Conservation (phyloP, 352 stramenopile genomes). For the Phytophthora pinifolia region DNA sequence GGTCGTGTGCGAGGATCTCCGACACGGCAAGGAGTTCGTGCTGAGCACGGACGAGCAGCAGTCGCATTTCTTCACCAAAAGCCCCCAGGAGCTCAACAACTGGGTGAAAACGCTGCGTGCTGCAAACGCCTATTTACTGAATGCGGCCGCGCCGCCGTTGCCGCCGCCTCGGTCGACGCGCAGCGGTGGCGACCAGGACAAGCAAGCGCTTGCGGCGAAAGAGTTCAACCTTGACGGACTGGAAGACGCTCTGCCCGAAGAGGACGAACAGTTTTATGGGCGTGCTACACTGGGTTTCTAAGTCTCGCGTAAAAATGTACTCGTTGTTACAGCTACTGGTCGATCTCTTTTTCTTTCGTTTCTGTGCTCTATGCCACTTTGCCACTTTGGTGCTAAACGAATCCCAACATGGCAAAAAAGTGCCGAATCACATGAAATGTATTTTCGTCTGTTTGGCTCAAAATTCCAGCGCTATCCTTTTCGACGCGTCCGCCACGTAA, state of each 20-base stretch:
- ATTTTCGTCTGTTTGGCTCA: slow-evolving; percentile 11
- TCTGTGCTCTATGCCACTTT: neutral
- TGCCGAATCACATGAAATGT: slow-evolving; percentile 27
- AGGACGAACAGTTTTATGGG: slow-evolving; percentile 83
- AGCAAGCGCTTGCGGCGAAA: slow-evolving; percentile 21
- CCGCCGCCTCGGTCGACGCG: slow-evolving; percentile 29
- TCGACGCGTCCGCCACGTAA: too few relatives aligned
- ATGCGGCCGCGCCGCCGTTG: slow-evolving; percentile 31
- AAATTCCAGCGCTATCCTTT: too few relatives aligned
- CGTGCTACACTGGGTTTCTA: slow-evolving; percentile 84
- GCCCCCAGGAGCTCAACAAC: slow-evolving; percentile 60
- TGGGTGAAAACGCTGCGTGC: slow-evolving; percentile 82
- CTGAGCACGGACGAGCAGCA: slow-evolving; percentile 82
- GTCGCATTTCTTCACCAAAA: slow-evolving; percentile 86
- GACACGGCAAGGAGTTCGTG: slow-evolving; percentile 77
- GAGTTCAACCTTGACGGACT: slow-evolving; percentile 44
- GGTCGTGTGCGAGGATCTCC: slow-evolving; percentile 77
- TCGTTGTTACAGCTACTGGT: slow-evolving; percentile 29
- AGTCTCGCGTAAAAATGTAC: slow-evolving; percentile 36
- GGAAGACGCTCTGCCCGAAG: slow-evolving; percentile 47
- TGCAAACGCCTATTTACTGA: slow-evolving; percentile 65
- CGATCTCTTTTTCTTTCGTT: neutral
- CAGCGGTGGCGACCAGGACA: slow-evolving; percentile 22
- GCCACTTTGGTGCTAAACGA: too few relatives aligned
- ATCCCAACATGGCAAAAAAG: neutral